phyloP scores from a whole-genome alignment of 176 grass and related monocot species.

The Musa troglodytarum region DNA sequence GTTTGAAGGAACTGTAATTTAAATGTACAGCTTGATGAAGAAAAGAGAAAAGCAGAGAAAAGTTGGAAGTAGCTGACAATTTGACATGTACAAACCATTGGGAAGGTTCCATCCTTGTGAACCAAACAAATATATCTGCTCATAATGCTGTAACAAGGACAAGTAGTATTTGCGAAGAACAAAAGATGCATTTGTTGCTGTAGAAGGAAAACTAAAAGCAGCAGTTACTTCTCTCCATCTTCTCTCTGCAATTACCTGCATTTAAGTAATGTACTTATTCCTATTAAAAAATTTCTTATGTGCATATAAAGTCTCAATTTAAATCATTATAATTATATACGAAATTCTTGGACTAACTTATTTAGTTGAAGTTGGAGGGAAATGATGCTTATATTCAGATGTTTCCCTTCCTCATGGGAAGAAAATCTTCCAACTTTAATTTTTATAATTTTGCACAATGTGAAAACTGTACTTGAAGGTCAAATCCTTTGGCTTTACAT shows the following conservation, averaged over 20 bases:
- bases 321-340: background rate
- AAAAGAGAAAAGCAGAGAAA: background rate
- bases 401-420: too few relatives aligned
- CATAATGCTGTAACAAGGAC: conserved; percentile 77
- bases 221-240: conserved; percentile 92
- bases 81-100: conserved; percentile 31
- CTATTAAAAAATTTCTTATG: conserved; percentile 4
- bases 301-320: background rate
- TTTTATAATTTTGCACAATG: too few relatives aligned
- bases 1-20: conserved; percentile 26
- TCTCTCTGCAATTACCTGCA: conserved; percentile 69
- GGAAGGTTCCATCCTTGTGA: conserved; percentile 42
- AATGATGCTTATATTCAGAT: too few relatives aligned
- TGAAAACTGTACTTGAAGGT: too few relatives aligned
- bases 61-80: conserved; percentile 17
- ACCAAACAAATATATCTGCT: conserved; percentile 72
- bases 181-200: conserved; percentile 84
- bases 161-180: conserved; percentile 88
- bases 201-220: conserved; percentile 74
- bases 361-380: too few relatives aligned
- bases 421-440: too few relatives aligned
- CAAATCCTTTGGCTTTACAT: too few relatives aligned
- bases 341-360: background rate
- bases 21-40: conserved; percentile 15
- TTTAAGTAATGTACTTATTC: conserved; percentile 21